Evolutionary conservation across 2,329 filamentous ascomycete species (phyloP).

Genomic region (Gremmenia infestans): DNA sequence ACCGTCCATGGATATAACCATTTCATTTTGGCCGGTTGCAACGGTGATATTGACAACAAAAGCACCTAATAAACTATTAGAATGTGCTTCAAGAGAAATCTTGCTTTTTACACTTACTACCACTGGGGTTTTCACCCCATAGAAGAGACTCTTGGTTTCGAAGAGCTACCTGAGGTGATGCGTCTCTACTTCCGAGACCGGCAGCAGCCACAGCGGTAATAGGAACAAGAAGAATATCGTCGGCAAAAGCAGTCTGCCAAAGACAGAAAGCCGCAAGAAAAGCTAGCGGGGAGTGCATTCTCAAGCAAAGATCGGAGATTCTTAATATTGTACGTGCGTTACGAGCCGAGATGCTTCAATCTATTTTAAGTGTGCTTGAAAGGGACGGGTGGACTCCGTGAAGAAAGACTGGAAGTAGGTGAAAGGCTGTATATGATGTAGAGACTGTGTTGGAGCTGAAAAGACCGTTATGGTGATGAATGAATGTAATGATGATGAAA

Average conservation of each 20-base stretch:
- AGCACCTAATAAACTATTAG: neutral
- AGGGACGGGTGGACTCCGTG: no score
- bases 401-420: no score
- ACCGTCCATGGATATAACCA: conserved; percentile 10
- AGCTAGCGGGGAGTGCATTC: neutral
- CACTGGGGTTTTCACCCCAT: neutral
- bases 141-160: neutral
- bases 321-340: no score
- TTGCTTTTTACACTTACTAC: neutral
- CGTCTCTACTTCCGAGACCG: neutral
- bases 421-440: no score
- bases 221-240: neutral
- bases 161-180: neutral
- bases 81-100: neutral
- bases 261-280: neutral
- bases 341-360: no score
- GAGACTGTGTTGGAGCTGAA: no score
- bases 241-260: neutral
- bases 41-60: conserved; percentile 9
- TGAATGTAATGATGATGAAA: no score
- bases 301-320: neutral
- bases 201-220: neutral
- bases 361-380: no score
- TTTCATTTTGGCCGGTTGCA: conserved; percentile 4
- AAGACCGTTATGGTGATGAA: no score